Conservation (phyloP, 2,329 filamentous ascomycete species). For the Graphiopsis chlorocephala region DNA sequence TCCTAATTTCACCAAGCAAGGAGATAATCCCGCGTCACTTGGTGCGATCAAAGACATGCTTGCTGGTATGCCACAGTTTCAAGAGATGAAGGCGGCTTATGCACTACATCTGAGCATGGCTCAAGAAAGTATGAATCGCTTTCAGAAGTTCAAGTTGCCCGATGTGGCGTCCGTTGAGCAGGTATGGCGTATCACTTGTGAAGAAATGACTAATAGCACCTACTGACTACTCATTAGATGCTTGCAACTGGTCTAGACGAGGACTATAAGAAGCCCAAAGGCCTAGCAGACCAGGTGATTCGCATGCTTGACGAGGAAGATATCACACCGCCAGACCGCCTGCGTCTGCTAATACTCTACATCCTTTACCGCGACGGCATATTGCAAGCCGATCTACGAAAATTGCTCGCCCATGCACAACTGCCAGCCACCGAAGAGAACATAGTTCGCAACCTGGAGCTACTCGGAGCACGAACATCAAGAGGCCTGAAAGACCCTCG, state of each 20-base stretch:
- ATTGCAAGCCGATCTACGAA: conserved; percentile 76
- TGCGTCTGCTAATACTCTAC: conserved; percentile 83
- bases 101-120: conserved; percentile 95
- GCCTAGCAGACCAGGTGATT: conserved; percentile 79
- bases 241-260: conserved; percentile 91
- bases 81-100: conserved; percentile 92
- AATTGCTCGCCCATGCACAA: conserved; percentile 77
- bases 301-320: conserved; percentile 83
- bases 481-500: conserved; percentile 75
- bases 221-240: conserved; percentile 44
- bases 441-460: conserved; percentile 72
- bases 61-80: conserved; percentile 88
- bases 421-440: conserved; percentile 72
- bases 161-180: conserved; percentile 89
- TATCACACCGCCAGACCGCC: conserved; percentile 67
- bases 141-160: conserved; percentile 77
- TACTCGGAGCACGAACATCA: conserved; percentile 73
- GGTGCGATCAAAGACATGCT: conserved; percentile 95
- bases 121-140: conserved; percentile 93
- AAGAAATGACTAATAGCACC: not conserved
- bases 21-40: conserved; percentile 54
- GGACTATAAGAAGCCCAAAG: conserved; percentile 86
- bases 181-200: conserved; percentile 36
- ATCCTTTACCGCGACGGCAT: conserved; percentile 83
- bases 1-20: conserved; percentile 79